Percentiles rank a stretch among this genome's conserved stretches.
phyloP scores from a whole-genome alignment of 306 rosid genomes.

The Parietaria judaica region DNA sequence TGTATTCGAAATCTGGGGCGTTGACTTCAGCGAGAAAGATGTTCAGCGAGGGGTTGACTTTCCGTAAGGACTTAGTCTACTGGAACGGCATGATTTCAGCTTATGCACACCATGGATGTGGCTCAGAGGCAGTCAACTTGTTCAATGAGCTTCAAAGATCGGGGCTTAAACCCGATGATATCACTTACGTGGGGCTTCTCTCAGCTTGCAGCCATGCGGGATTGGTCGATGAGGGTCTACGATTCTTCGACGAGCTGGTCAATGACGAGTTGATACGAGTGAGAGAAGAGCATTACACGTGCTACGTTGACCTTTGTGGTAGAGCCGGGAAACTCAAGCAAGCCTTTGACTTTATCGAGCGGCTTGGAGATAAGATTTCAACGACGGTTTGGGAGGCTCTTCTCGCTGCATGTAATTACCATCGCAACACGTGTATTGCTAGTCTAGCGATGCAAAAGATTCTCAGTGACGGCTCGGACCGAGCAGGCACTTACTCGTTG shows the following conservation, averaged over 20 bases:
- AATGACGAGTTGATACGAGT: slow-evolving; percentile 24
- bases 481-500: slow-evolving; percentile 32
- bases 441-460: slow-evolving; percentile 33
- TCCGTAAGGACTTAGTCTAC: slow-evolving; percentile 32
- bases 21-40: slow-evolving; percentile 33
- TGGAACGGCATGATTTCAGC: slow-evolving; percentile 59
- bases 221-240: slow-evolving; percentile 38
- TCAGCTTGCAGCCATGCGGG: slow-evolving; percentile 54
- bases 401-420: slow-evolving; percentile 42
- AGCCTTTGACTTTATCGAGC: slow-evolving; percentile 32
- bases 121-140: slow-evolving; percentile 31
- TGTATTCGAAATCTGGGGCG: slow-evolving; percentile 52
- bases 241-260: slow-evolving; percentile 27
- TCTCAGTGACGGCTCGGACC: slow-evolving; percentile 26
- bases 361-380: slow-evolving; percentile 26
- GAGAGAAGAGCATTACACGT: slow-evolving; percentile 42
- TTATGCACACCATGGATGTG: slow-evolving; percentile 45
- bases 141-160: slow-evolving; percentile 29
- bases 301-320: slow-evolving; percentile 44
- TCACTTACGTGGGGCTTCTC: slow-evolving; percentile 43
- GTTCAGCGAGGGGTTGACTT: slow-evolving; percentile 29
- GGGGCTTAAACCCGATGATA: slow-evolving; percentile 30
- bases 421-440: slow-evolving; percentile 25
- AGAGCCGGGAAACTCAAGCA: slow-evolving; percentile 41
- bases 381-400: slow-evolving; percentile 41